These are phyloP conservation scores for Globisporangium emineosum DNA, from an alignment of 352 stramenopile genomes.

Conservation along the genomic window DNA sequence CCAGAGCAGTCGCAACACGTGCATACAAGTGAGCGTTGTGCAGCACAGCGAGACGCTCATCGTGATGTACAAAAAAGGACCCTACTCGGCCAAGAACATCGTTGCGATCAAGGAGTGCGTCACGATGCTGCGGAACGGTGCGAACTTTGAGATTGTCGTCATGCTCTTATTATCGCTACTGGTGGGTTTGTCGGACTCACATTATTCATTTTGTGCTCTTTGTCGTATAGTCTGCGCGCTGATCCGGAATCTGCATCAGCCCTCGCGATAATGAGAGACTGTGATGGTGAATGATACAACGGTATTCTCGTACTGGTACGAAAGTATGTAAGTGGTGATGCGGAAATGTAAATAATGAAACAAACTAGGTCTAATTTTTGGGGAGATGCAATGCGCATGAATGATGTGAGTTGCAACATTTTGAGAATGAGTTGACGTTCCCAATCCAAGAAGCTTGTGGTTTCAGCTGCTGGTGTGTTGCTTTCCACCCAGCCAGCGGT, in stretches of 20 bases:
- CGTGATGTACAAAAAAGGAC: constrained; percentile 84
- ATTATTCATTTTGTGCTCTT: background rate
- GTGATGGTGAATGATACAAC: too few relatives aligned
- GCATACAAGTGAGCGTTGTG: constrained; percentile 86
- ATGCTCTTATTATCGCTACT: background rate
- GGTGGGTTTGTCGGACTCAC: background rate
- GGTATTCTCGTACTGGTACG: too few relatives aligned
- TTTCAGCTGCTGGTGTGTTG: background rate
- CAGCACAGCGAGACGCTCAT: constrained; percentile 79
- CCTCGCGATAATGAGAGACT: constrained; percentile 34
- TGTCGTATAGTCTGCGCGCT: constrained; percentile 48
- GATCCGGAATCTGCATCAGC: constrained; percentile 68
- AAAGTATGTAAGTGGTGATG: too few relatives aligned
- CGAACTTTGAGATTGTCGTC: too few relatives aligned
- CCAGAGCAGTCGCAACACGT: constrained; percentile 78
- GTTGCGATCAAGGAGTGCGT: constrained; percentile 81
- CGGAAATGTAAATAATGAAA: constrained; percentile 13
- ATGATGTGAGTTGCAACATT: background rate
- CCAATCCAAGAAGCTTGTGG: background rate
- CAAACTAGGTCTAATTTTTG: background rate
- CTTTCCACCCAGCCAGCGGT: background rate
- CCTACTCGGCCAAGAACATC: constrained; percentile 59
- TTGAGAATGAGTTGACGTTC: background rate
- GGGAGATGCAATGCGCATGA: too few relatives aligned
- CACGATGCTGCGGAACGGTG: constrained; percentile 72